These are phyloP conservation scores for Colletotrichum tofieldiae DNA, from an alignment of 2,329 filamentous ascomycete species.

Conservation along the genomic window DNA sequence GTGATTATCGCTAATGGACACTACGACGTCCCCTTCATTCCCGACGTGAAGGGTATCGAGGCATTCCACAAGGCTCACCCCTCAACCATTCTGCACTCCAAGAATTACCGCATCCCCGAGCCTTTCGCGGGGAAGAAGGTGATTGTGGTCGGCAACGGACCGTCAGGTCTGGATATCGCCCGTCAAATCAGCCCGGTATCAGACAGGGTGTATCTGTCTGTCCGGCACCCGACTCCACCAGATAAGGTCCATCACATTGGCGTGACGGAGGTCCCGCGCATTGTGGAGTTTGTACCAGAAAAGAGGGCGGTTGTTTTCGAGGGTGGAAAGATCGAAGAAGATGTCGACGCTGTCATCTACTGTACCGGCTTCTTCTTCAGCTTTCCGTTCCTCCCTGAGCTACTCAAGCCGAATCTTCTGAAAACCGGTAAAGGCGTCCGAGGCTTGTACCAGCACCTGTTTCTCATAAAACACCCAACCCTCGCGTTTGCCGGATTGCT, in stretches of 20 bases:
- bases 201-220: constrained; percentile 76
- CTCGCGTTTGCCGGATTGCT: constrained; percentile 83
- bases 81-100: constrained; percentile 79
- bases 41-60: constrained; percentile 71
- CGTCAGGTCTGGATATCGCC: constrained; percentile 88
- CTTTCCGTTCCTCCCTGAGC: constrained; percentile 74
- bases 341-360: constrained; percentile 81
- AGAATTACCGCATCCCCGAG: constrained; percentile 80
- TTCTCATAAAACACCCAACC: constrained; percentile 83
- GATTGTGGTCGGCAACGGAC: constrained; percentile 86
- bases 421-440: constrained; percentile 79
- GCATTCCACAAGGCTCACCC: constrained; percentile 74
- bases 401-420: constrained; percentile 66
- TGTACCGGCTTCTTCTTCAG: constrained; percentile 88
- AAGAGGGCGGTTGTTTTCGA: constrained; percentile 75
- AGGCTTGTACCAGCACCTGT: constrained; percentile 84
- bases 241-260: constrained; percentile 62
- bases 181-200: constrained; percentile 77
- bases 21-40: constrained; percentile 79
- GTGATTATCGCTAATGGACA: constrained; percentile 84
- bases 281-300: constrained; percentile 69
- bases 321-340: constrained; percentile 72
- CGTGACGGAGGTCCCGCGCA: constrained; percentile 70
- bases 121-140: constrained; percentile 80
- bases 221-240: constrained; percentile 64